A percentile compares a stretch with the other conserved stretches of the same genome.
Conservation (phyloP, 1,139 yeast species). For the Taphrina populina region DNA sequence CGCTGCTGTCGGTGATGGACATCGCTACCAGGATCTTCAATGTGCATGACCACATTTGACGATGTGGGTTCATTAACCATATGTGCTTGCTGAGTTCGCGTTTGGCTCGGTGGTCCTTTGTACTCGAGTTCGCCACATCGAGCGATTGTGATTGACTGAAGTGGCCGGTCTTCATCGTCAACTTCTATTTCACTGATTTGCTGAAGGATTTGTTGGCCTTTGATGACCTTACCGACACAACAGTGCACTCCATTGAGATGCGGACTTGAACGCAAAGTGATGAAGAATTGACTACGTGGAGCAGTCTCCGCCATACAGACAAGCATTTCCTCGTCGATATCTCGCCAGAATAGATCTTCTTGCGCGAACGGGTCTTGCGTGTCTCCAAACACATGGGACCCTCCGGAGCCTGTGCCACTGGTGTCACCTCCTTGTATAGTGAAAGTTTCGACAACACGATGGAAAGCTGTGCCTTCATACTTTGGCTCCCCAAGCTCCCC, state of each 20-base stretch:
- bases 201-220: conserved; percentile 68
- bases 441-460: conserved; percentile 64
- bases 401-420: conserved; percentile 52
- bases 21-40: too few species aligned
- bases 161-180: conserved; percentile 49
- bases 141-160: conserved; percentile 40
- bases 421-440: conserved; percentile 78
- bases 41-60: too few species aligned
- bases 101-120: conserved; percentile 36
- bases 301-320: conserved; percentile 62
- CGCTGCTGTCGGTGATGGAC: too few species aligned
- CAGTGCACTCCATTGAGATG: conserved; percentile 57
- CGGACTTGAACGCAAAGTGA: conserved; percentile 43
- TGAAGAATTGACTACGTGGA: conserved; percentile 73
- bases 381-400: conserved; percentile 45
- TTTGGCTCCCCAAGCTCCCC: conserved; percentile 43
- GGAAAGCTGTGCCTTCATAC: conserved; percentile 56
- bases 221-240: conserved; percentile 62
- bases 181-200: conserved; percentile 56
- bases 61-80: too few species aligned
- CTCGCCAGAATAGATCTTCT: conserved; percentile 55
- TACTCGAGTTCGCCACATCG: conserved; percentile 57
- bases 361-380: conserved; percentile 51
- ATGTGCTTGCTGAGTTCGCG: too few species aligned
- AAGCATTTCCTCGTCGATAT: conserved; percentile 41